Percentiles rank a stretch among this genome's conserved stretches.
Evolutionary conservation across 2,329 filamentous ascomycete genomes (phyloP).

Genomic region (Colletotrichum sp.): DNA sequence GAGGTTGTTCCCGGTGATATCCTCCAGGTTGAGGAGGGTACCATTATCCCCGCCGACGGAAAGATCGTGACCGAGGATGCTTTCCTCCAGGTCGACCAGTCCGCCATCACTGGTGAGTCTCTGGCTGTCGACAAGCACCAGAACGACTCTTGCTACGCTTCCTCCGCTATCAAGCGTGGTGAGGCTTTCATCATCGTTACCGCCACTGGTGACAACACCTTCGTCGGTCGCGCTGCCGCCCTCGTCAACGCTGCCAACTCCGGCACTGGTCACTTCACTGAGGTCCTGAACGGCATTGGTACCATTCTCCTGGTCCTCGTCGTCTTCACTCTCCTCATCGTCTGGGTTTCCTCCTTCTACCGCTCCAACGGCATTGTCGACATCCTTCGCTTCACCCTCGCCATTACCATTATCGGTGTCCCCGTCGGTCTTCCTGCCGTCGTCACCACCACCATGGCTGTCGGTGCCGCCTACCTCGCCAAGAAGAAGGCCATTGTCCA

Average conservation of each 20-base stretch:
- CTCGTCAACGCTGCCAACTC: slow-evolving; percentile 79
- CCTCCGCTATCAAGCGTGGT: slow-evolving; percentile 89
- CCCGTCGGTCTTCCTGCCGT: slow-evolving; percentile 92
- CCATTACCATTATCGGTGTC: slow-evolving; percentile 90
- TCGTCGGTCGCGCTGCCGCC: slow-evolving; percentile 86
- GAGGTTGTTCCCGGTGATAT: slow-evolving; percentile 92
- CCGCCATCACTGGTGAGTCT: slow-evolving; percentile 89
- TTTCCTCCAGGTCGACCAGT: slow-evolving; percentile 91
- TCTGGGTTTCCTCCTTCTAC: slow-evolving; percentile 90
- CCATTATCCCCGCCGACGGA: slow-evolving; percentile 89
- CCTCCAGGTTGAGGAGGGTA: slow-evolving; percentile 88
- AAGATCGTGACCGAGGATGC: slow-evolving; percentile 83
- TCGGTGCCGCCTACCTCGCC: slow-evolving; percentile 88
- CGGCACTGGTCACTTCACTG: slow-evolving; percentile 86
- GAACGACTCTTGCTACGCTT: slow-evolving; percentile 82
- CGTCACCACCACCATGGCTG: slow-evolving; percentile 94
- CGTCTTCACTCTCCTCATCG: slow-evolving; percentile 78
- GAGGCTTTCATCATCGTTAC: slow-evolving; percentile 84
- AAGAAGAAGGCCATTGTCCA: slow-evolving; percentile 94
- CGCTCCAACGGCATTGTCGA: slow-evolving; percentile 79
- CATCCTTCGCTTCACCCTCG: slow-evolving; percentile 85
- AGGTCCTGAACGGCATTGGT: slow-evolving; percentile 88
- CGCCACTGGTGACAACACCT: slow-evolving; percentile 87
- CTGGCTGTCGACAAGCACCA: slow-evolving; percentile 89
- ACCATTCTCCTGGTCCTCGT: slow-evolving; percentile 81